Base-by-base conservation (phyloP, 2,329 filamentous ascomycete species). In the Ophiostoma himal-ulmi region DNA sequence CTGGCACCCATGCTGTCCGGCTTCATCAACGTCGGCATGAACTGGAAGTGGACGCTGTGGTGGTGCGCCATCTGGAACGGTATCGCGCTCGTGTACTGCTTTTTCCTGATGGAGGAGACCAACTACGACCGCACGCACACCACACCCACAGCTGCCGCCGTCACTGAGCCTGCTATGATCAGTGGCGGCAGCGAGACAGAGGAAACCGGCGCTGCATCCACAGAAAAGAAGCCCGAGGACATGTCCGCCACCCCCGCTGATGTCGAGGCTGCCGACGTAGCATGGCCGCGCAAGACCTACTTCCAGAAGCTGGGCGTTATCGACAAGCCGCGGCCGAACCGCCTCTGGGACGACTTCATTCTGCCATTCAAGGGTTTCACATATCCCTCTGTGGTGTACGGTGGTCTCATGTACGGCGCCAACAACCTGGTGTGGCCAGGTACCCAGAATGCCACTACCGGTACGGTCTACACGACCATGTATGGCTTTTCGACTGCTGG, bases 91-190 rank as follows among this genome's bases (percentile, higher is more conserved):
- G 74, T 88, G n/a, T 80, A 86, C 73, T 77, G 84, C 1, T 87
- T 87, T 77, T 84, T 88, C 74, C 83, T 84, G 75, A 83, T 87
- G 80, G 86, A 88, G 76, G 86, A 88, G 76, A 87, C 86, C 5
- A 88, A 85, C 75, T 87, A 83, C 75, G 77, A 79, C 68, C 81
- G 83, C 11, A n/a, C 37, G 22, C 65, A 67, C 13, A 62, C 57
- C 8, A 2, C 10, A 8, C 39, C 37, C 13, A 22, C 65, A 1
- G 10, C 39, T 34, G 10, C 22, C 2, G 62, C 17, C 7, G 11
- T 20, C 6, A 5, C 36, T 3, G 62, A 39, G 34, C 36, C 62
- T 36, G 7, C n/a, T 10, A 69, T 75, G 5, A 78, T 78, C 11
- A 69, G 77, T 67, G 77, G 78, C 52, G 79, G 76, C 20, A 67